Evolutionary conservation across 129 eudicot species (phyloP).

Genomic region (Lactuca saligna): DNA sequence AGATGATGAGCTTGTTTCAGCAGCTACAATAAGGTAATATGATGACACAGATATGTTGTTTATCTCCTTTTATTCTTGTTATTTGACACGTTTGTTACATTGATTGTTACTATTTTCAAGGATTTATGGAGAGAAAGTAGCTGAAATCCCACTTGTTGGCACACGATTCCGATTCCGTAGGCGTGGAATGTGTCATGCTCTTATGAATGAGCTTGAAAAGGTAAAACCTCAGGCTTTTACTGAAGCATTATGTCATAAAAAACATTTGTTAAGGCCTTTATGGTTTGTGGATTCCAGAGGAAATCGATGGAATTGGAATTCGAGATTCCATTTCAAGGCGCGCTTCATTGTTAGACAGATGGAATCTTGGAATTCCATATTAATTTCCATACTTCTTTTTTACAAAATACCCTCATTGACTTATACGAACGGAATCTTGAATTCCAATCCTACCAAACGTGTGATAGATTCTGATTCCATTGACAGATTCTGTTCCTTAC

Average conservation of each 20-base stretch:
- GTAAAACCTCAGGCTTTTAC: conserved; percentile 28
- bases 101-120: conserved; percentile 34
- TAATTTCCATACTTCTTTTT: no score
- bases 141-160: conserved; percentile 88
- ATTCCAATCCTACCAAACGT: no score
- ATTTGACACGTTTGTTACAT: conserved; percentile 6
- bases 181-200: conserved; percentile 88
- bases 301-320: no score
- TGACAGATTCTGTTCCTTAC: not conserved
- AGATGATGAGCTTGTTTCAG: conserved; percentile 82
- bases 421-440: no score
- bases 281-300: no score
- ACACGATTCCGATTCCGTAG: conserved; percentile 83
- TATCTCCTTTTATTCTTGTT: conserved; percentile 7
- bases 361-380: no score
- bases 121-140: conserved; percentile 81
- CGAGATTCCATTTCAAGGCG: no score
- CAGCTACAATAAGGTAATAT: conserved; percentile 72
- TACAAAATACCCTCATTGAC: not conserved
- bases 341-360: no score
- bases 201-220: conserved; percentile 90
- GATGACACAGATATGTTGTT: not conserved
- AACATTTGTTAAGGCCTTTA: no score
- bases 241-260: not conserved
- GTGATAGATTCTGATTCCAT: no score